phyloP scores from a whole-genome alignment of 2,329 filamentous ascomycete genomes.

The Hymenoscyphus infarciens region DNA sequence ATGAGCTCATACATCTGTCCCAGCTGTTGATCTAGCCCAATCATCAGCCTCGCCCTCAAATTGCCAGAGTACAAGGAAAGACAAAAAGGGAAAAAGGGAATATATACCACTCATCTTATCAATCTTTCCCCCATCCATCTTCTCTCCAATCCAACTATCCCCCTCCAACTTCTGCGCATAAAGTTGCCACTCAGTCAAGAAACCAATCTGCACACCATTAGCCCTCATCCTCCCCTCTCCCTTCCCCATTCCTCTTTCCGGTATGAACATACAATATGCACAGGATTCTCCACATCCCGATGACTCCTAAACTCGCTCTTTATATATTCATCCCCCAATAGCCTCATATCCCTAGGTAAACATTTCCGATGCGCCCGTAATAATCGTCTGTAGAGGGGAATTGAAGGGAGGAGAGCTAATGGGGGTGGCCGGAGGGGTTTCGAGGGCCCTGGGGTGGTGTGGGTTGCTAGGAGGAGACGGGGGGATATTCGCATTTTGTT shows the following conservation, averaged over 20 bases:
- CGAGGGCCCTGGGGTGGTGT: constrained; percentile 23
- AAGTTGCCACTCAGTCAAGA: constrained; percentile 92
- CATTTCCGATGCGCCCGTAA: constrained; percentile 81
- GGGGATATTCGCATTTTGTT: constrained; percentile 26
- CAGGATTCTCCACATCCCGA: constrained; percentile 78
- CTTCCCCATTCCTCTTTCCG: background rate
- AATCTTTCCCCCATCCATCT: constrained; percentile 77
- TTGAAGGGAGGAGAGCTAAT: constrained; percentile 38
- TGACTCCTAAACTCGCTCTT: constrained; percentile 91
- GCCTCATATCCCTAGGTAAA: constrained; percentile 67
- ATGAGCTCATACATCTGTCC: constrained; percentile 93
- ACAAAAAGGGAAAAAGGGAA: background rate
- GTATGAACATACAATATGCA: constrained; percentile 70
- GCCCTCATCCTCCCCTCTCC: constrained; percentile 9
- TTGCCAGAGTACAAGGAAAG: background rate
- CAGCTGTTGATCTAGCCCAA: constrained; percentile 78
- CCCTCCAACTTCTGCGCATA: constrained; percentile 93
- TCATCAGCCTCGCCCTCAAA: background rate
- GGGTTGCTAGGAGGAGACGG: constrained; percentile 28
- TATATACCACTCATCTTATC: constrained; percentile 88
- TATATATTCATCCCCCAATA: constrained; percentile 89
- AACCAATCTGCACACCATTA: constrained; percentile 66
- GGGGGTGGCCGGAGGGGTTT: constrained; percentile 28
- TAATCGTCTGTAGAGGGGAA: constrained; percentile 84
- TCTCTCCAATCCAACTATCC: constrained; percentile 78